Conservation (phyloP, 371 early-diverging fungal species). For the Mortierella sp. region DNA sequence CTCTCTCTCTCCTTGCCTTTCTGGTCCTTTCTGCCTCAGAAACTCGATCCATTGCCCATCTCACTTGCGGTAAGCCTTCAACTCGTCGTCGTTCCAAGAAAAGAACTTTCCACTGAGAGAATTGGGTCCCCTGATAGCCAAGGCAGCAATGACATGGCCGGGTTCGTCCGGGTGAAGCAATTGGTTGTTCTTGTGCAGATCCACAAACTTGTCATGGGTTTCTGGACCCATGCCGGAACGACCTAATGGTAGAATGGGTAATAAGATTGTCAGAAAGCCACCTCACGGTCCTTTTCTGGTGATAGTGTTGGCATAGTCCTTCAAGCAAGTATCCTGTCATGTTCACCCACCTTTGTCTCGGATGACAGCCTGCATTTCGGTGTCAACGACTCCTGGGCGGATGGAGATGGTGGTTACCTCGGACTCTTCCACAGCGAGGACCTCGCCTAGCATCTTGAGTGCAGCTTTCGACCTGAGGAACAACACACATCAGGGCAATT, state of each 20-base stretch:
- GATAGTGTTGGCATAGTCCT: too few species aligned
- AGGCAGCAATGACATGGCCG: slow-evolving; percentile 50
- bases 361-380: slow-evolving; percentile 85
- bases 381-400: slow-evolving; percentile 91
- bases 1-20: not conserved
- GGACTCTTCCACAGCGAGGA: slow-evolving; percentile 79
- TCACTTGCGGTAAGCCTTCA: slow-evolving; percentile 21
- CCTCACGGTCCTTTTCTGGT: too few species aligned
- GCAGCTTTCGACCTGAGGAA: slow-evolving; percentile 81
- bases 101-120: slow-evolving; percentile 51
- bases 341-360: slow-evolving; percentile 61
- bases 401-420: slow-evolving; percentile 74
- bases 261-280: too few species aligned
- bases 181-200: slow-evolving; percentile 24
- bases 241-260: too few species aligned
- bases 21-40: not conserved
- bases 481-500: too few species aligned
- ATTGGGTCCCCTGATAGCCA: slow-evolving; percentile 40
- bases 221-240: slow-evolving; percentile 25
- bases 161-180: slow-evolving; percentile 53
- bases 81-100: slow-evolving; percentile 43
- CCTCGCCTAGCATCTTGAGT: slow-evolving; percentile 78
- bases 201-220: slow-evolving; percentile 41
- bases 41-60: not conserved
- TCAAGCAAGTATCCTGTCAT: too few species aligned